Percentiles rank a stretch among this genome's conserved stretches.
phyloP scores from a whole-genome alignment of 2,329 filamentous ascomycete genomes.

The Magnaporthiopsis rhizophila region DNA sequence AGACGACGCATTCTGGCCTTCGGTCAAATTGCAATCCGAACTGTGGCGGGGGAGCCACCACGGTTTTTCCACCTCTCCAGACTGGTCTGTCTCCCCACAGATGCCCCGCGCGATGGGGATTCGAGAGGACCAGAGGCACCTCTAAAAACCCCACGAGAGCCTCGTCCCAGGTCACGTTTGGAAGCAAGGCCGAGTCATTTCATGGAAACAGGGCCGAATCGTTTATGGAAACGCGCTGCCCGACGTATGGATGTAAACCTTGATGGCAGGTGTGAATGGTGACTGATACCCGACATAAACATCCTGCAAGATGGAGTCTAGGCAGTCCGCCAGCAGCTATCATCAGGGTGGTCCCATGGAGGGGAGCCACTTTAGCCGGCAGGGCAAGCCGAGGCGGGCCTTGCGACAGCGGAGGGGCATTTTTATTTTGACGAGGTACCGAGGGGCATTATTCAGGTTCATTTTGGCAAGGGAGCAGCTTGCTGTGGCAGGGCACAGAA shows the following conservation, averaged over 20 bases:
- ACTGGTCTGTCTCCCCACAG: neutral
- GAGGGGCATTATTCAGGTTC: too few relatives aligned
- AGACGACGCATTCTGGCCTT: neutral
- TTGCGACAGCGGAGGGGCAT: neutral
- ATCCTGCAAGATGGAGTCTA: too few relatives aligned
- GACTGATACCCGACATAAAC: neutral
- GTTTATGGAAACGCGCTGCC: too few relatives aligned
- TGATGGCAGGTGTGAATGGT: neutral
- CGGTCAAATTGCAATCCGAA: neutral
- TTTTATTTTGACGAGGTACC: neutral
- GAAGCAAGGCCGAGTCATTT: neutral
- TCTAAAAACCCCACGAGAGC: neutral
- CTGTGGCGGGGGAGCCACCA: neutral
- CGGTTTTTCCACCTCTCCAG: neutral
- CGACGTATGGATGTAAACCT: neutral
- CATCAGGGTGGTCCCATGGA: neutral
- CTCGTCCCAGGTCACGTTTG: neutral
- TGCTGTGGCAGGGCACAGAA: neutral
- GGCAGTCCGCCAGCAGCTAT: neutral
- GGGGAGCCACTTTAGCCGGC: neutral
- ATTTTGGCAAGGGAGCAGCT: too few relatives aligned
- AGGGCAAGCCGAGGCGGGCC: neutral
- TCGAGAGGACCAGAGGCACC: neutral
- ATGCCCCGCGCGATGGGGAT: neutral
- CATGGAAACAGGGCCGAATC: too few relatives aligned